Base-by-base conservation (phyloP, 225 moss, liverwort and hornwort genomes). In the Marchantia paleacea region DNA sequence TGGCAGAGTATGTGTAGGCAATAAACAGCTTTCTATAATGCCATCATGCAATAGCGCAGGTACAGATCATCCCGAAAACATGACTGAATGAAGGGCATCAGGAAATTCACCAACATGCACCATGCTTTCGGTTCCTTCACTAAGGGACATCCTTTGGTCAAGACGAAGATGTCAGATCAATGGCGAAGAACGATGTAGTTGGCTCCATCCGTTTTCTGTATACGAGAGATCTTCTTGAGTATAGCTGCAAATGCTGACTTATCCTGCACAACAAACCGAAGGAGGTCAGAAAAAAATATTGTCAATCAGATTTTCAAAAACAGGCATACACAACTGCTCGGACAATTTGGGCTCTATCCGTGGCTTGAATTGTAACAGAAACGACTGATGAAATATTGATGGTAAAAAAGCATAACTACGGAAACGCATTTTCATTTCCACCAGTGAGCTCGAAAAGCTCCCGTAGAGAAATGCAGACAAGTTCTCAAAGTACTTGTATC, bases 151-250 rank as follows among this genome's bases (percentile, higher is more conserved):
- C 28, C 24, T 4, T 50, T 10, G 11, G 51, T 52, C 28, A 28
- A 51, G 14, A 15, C 15, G 18, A 24, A 26, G 6, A 25, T 50
- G 8, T 31, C 22, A 9, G 24, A 31, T 76, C 60, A 58, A 60
- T 65, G 50, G 78, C 97, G 94, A 57, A 97, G 85, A 26, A 97
- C 97, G 77, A 95, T 97, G 77, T 88, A 95, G 86, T 90, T 93
- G 78, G 90, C 89, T 82, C 93, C 95, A 80, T 95, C 92, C 51
- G 90, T 92, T 80, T 91, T 97, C 51, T 97, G 93, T 53, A 97
- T 97, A n/a, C 97, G 95, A n/a, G 97, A 97, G 78, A 97, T 97
- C 83, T 91, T 97, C 87, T 97, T 95, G 76, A 97, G 80, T 83
- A 95, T 97, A 76, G 91, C 92, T 73, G 97, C 95, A 88, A 97